Evolutionary conservation across 2,329 filamentous ascomycete genomes (phyloP).

Genomic region (Lachnellula subtilissima): DNA sequence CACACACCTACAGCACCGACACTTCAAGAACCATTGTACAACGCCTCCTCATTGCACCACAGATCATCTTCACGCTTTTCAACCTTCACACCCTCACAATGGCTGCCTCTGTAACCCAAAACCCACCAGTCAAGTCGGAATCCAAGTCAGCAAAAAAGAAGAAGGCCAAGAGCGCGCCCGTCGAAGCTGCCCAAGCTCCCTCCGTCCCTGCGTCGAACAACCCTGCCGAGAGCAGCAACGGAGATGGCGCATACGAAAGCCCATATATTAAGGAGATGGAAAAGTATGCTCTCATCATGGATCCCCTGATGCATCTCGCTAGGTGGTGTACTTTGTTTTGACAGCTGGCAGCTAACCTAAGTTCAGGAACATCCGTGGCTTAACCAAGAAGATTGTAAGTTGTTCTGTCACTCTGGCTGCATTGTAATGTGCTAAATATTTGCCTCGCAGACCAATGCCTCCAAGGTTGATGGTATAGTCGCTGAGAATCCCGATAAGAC

Average conservation of each 20-base stretch:
- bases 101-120: conserved; percentile 60
- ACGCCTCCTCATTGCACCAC: neutral
- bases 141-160: conserved; percentile 67
- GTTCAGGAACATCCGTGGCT: conserved; percentile 77
- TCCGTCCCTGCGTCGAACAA: conserved; percentile 47
- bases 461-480: conserved; percentile 67
- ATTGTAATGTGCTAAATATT: conserved; percentile 13
- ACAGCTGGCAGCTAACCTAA: conserved; percentile 8
- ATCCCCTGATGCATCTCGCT: neutral
- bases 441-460: conserved; percentile 56
- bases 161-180: conserved; percentile 56
- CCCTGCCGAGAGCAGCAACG: conserved; percentile 31
- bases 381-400: conserved; percentile 90
- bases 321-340: conserved; percentile 7
- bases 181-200: conserved; percentile 43
- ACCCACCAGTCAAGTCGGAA: conserved; percentile 56
- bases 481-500: conserved; percentile 64
- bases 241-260: conserved; percentile 62
- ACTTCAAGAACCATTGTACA: conserved; percentile 7
- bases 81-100: conserved; percentile 38
- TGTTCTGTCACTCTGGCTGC: neutral
- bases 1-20: neutral
- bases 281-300: conserved; percentile 58
- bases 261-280: conserved; percentile 82
- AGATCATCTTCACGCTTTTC: neutral